Evolutionary conservation across 2,329 filamentous ascomycete species (phyloP).

Genomic region (Amylocarpus encephaloides): DNA sequence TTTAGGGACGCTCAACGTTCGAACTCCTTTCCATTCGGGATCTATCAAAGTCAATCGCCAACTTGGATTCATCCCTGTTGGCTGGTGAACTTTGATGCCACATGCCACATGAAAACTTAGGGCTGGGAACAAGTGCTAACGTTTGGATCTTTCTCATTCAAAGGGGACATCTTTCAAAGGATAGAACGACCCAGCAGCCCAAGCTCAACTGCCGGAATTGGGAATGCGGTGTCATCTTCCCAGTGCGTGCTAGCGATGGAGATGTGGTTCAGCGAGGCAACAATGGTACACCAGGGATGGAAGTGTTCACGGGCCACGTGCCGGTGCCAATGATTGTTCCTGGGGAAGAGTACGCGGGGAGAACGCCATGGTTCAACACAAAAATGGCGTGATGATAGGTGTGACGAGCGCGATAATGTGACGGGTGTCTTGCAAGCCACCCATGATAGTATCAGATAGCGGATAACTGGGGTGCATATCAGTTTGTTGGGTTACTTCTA

Average conservation of each 20-base stretch:
- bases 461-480: not conserved
- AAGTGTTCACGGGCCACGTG: constrained; percentile 46
- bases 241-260: constrained; percentile 36
- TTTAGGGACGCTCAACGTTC: not conserved
- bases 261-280: not conserved
- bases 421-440: not conserved
- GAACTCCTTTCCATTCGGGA: not conserved
- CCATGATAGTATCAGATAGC: not conserved
- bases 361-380: constrained; percentile 27
- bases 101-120: not conserved
- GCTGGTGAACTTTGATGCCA: not conserved
- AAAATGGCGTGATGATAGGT: constrained; percentile 2
- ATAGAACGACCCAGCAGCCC: constrained; percentile 57
- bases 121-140: not conserved
- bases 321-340: constrained; percentile 61
- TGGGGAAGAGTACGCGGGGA: constrained; percentile 35
- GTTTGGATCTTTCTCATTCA: not conserved
- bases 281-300: constrained; percentile 23
- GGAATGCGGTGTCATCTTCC: constrained; percentile 86
- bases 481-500: not conserved
- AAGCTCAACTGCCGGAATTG: constrained; percentile 87
- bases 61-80: not conserved
- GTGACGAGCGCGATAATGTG: not conserved
- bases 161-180: constrained; percentile 72
- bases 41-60: not conserved